Conservation (phyloP, 257 asterid species). For the Penstemon davidsonii region DNA sequence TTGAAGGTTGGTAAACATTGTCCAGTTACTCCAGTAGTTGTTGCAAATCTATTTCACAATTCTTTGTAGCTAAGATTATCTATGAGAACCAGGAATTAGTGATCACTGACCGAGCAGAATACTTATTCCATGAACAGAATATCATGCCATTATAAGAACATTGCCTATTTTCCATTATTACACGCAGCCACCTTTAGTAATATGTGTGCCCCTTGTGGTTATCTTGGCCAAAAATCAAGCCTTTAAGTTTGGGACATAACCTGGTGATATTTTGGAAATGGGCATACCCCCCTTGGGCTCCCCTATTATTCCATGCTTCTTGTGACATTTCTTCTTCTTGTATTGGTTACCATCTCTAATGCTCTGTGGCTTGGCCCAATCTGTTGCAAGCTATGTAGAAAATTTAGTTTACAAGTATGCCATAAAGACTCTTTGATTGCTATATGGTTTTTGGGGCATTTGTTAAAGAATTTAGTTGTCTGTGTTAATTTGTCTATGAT, state of each 20-base stretch:
- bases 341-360: not conserved
- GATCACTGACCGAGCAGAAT: not conserved
- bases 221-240: not conserved
- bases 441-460: not conserved
- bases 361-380: not conserved
- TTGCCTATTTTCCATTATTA: not conserved
- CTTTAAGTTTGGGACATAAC: not conserved
- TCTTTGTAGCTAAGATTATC: not conserved
- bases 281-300: not conserved
- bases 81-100: not conserved
- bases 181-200: not conserved
- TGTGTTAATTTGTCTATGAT: not conserved
- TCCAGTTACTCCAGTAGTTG: not conserved
- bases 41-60: not conserved
- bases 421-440: not conserved
- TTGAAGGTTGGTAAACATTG: slow-evolving; percentile 56
- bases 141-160: not conserved
- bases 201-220: not conserved
- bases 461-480: not conserved
- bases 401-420: not conserved
- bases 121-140: not conserved
- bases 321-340: not conserved
- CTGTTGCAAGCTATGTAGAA: not conserved
- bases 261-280: not conserved
- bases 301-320: not conserved